Evolutionary conservation across 2,329 filamentous ascomycete genomes (phyloP).

Genomic region (Pseudocercospora musae): DNA sequence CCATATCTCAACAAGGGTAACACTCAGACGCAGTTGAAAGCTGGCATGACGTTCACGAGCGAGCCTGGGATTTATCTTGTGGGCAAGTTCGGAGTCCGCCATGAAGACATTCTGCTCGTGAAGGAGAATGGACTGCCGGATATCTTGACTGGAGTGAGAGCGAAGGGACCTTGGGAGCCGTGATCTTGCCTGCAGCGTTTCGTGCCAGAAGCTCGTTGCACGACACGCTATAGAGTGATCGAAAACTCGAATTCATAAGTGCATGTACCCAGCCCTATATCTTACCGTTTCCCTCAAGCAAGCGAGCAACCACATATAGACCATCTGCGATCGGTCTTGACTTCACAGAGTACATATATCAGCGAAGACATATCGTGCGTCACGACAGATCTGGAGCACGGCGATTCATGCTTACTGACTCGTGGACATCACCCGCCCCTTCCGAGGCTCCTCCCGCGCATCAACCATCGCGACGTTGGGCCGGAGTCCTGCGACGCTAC

Average conservation of each 20-base stretch:
- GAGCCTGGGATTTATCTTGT: constrained; percentile 63
- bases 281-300: too few species aligned
- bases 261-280: too few species aligned
- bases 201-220: too few species aligned
- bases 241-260: too few species aligned
- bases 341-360: too few species aligned
- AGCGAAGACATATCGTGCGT: too few species aligned
- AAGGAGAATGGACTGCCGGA: constrained; percentile 53
- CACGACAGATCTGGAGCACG: neutral
- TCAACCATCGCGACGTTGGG: neutral
- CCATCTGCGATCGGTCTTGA: too few species aligned
- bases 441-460: too few species aligned
- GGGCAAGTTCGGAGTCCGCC: constrained; percentile 58
- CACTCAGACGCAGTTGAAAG: constrained; percentile 42
- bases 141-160: constrained; percentile 53
- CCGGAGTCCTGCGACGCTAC: neutral
- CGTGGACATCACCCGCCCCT: too few species aligned
- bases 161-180: constrained; percentile 54
- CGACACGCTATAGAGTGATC: too few species aligned
- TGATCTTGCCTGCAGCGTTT: too few species aligned
- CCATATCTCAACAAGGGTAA: constrained; percentile 65
- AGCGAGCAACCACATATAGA: too few species aligned
- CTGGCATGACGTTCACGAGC: constrained; percentile 62
- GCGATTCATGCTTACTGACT: neutral
- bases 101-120: constrained; percentile 61